Percentiles rank a stretch among this genome's conserved stretches.
phyloP scores from a whole-genome alignment of 2,329 filamentous ascomycete species.

The Ceratocystis cacaofunesta region DNA sequence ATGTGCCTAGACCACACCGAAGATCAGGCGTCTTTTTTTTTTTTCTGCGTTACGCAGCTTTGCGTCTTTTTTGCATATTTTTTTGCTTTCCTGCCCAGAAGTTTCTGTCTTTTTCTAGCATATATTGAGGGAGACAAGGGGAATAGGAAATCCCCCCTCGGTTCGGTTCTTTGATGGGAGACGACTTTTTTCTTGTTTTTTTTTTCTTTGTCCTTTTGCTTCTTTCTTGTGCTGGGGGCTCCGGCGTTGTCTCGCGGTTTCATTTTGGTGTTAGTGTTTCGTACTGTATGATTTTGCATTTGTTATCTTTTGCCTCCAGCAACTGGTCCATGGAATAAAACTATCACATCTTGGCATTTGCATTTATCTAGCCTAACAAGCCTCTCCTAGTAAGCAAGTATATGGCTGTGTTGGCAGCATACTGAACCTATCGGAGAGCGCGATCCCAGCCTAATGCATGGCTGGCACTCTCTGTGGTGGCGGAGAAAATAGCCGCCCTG shows the following conservation, averaged over 20 bases:
- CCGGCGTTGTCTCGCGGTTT: not conserved
- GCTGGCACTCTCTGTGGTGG: not conserved
- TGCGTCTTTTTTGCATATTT: not conserved
- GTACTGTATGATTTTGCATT: not conserved
- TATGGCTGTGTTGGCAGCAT: not conserved
- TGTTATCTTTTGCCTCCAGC: not conserved
- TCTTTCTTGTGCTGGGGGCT: not conserved
- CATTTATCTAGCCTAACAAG: too few relatives aligned
- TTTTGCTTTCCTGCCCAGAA: not conserved
- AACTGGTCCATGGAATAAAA: not conserved
- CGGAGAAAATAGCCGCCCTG: not conserved
- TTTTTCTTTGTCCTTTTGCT: not conserved
- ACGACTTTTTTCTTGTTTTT: not conserved
- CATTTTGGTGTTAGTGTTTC: slow-evolving; percentile 6
- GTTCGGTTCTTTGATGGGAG: not conserved
- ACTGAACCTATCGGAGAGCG: not conserved
- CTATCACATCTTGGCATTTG: slow-evolving; percentile 1
- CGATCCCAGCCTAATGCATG: not conserved
- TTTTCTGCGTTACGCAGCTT: not conserved
- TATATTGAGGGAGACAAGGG: not conserved
- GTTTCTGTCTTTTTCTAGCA: slow-evolving; percentile 2
- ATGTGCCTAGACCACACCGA: not conserved
- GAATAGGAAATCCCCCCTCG: not conserved
- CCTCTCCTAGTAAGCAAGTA: not conserved
- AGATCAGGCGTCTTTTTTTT: not conserved